Evolutionary conservation across 768 basidiomycete species (phyloP).

Genomic region (Tricholomella constricta): DNA sequence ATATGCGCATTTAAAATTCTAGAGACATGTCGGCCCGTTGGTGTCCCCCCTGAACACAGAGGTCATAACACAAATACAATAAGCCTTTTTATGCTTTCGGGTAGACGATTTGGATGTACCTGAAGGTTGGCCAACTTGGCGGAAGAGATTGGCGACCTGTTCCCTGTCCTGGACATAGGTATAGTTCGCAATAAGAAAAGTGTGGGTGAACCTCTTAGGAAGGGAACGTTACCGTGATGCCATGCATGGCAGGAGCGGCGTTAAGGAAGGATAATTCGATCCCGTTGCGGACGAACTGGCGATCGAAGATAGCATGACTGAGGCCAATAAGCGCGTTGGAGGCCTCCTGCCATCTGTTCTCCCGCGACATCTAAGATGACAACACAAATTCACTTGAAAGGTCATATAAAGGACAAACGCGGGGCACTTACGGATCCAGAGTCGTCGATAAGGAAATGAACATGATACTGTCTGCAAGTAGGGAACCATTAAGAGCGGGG

Average conservation of each 20-base stretch:
- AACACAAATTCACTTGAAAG: too few species aligned
- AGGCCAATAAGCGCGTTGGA: constrained; percentile 7
- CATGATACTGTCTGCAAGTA: not conserved
- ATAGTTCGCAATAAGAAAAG: not conserved
- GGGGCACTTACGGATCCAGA: constrained; percentile 4
- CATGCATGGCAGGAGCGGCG: too few species aligned
- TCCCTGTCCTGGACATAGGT: constrained; percentile 1
- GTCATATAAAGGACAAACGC: not conserved
- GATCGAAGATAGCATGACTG: constrained; percentile 2
- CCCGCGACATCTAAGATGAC: constrained; percentile 1
- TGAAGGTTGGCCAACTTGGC: too few species aligned
- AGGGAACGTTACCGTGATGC: not conserved
- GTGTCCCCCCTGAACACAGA: too few species aligned
- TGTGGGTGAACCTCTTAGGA: not conserved
- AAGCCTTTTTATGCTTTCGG: too few species aligned
- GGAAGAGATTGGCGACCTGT: too few species aligned
- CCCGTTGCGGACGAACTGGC: constrained; percentile 6
- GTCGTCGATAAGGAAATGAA: constrained; percentile 12
- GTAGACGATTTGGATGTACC: too few species aligned
- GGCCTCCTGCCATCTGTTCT: constrained; percentile 10
- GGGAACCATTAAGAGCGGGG: too few species aligned
- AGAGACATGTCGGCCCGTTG: too few species aligned
- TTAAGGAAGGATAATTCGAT: constrained; percentile 10
- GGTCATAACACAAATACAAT: too few species aligned
- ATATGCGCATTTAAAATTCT: constrained; percentile 3